Conservation (phyloP, 306 rosid species). For the Geum urbanum region DNA sequence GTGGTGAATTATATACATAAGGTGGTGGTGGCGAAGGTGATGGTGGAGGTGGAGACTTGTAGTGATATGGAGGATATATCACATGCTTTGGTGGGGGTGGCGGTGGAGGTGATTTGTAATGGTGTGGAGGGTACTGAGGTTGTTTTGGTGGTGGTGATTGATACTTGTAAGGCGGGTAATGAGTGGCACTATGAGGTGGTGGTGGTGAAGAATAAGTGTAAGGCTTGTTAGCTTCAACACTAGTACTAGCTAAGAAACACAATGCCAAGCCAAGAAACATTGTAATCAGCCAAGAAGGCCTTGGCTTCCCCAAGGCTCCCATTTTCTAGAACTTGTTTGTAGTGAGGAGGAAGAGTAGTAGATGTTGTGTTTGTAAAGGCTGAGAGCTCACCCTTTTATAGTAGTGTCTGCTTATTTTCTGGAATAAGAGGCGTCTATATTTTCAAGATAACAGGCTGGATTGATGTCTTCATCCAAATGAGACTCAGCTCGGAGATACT, state of each 20-base stretch:
- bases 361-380: not conserved
- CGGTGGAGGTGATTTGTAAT: too few species aligned
- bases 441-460: not conserved
- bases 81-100: not conserved
- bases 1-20: too few species aligned
- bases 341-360: not conserved
- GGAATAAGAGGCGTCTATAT: not conserved
- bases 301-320: not conserved
- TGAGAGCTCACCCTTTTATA: not conserved
- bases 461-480: not conserved
- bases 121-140: not conserved
- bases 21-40: too few species aligned
- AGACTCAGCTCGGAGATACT: not conserved
- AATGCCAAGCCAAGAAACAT: not conserved
- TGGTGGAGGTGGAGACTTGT: too few species aligned
- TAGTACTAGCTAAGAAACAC: slow-evolving; percentile 1
- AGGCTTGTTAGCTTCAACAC: not conserved
- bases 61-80: not conserved
- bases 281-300: not conserved
- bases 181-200: not conserved
- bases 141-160: slow-evolving; percentile 5
- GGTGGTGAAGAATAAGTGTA: slow-evolving; percentile 9
- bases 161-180: not conserved
- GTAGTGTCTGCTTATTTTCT: not conserved
- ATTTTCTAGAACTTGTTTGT: not conserved